Evolutionary conservation across 1,284 basidiomycete genomes (phyloP), one percentile per base, ranked within the genome.

Genomic region (Prillingera fragicola): DNA sequence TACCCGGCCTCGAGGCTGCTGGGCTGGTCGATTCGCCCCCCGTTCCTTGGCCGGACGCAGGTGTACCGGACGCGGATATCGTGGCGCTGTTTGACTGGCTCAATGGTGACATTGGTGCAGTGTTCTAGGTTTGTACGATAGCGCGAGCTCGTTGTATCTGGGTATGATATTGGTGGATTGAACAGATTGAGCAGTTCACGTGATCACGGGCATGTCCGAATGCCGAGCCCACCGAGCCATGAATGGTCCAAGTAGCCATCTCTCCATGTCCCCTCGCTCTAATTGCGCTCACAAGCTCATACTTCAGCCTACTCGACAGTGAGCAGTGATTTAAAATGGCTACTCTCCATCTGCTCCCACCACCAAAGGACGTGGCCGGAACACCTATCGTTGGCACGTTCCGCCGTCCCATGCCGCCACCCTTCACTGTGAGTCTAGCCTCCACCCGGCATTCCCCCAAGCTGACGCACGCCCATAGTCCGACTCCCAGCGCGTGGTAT

Each of bases 21-120:
- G n/a, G n/a, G n/a, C 27, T 33, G 7, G 28, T 28, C 1, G 41
- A 33, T 7, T 42, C 26, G 26, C 22, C 31, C 6, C 22, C 22
- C 13, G 27, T n/a, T 23, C 18, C 7, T 15, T 33, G 8, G 9
- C 17, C 17, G 32, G 8, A 19, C 4, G 10, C 23, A 13, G 39
- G 39, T 3, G 12, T 18, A 19, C 49, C 49, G 0, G 38, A 43
- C 13, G 21, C 29, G 14, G 49, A 47, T 9, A 41, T 51, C 13
- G 33, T 52, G 1, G 50, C 50, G 10, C 40, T 52, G 13, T 52
- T 52, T 15, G 50, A 52, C 29, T 52, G 50, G 50, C 45, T 52
- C 8, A 48, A 48, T 14, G 46, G 50, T 3, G 50, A 52, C 23
- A 44, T 49, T 32, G 27, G 24, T 14, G 13, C 18, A 3, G 33